phyloP scores from a whole-genome alignment of 345 rosid genomes.

The Arabidopsis suecica region DNA sequence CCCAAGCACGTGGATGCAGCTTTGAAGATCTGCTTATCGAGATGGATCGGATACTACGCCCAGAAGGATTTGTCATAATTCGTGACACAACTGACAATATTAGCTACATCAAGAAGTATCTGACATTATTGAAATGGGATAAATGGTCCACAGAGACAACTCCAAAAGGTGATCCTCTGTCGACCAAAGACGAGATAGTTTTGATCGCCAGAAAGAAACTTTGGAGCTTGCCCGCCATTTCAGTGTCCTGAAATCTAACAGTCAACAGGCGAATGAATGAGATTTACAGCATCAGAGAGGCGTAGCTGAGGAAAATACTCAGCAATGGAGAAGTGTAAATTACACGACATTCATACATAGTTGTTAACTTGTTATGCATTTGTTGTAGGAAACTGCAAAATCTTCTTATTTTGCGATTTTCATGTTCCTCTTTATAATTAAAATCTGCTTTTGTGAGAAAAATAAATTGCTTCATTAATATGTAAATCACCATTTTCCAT shows the following conservation, averaged over 20 bases:
- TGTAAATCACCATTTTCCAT: background rate
- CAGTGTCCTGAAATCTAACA: constrained; percentile 28
- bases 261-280: background rate
- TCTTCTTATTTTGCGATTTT: constrained; percentile 35
- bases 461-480: background rate
- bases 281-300: constrained; percentile 18
- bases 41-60: constrained; percentile 91
- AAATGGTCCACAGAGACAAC: constrained; percentile 79
- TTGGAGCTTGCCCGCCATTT: constrained; percentile 48
- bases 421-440: background rate
- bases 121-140: constrained; percentile 80
- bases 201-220: constrained; percentile 79
- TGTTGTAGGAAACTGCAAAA: constrained; percentile 33
- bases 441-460: background rate
- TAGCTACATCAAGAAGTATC: constrained; percentile 58
- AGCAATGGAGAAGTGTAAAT: constrained; percentile 40
- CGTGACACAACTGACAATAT: constrained; percentile 75
- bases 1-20: constrained; percentile 66
- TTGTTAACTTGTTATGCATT: constrained; percentile 24
- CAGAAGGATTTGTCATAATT: constrained; percentile 80
- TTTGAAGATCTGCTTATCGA: constrained; percentile 80
- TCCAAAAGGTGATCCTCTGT: constrained; percentile 72
- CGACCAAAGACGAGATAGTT: constrained; percentile 69
- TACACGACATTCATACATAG: constrained; percentile 24
- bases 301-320: constrained; percentile 29